These are phyloP conservation scores for Candida parachauliodes DNA, from an alignment of 805 yeast species.

Conservation along the genomic window DNA sequence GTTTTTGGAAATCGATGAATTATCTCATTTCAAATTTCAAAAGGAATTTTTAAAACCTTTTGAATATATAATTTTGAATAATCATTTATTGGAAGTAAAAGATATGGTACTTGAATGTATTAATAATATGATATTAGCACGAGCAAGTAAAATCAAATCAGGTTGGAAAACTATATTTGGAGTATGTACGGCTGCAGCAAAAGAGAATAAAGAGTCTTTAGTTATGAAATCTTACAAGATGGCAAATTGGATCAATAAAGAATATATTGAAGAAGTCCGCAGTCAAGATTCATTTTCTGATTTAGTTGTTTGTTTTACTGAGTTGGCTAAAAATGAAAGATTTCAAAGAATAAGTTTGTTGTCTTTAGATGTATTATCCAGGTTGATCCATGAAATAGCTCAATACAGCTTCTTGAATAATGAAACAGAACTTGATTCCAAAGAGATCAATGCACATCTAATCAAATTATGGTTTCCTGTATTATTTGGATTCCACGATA, in stretches of 20 bases:
- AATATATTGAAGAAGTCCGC: conserved; percentile 59
- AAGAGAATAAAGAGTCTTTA: conserved; percentile 51
- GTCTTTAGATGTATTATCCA: conserved; percentile 70
- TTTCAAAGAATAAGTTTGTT: conserved; percentile 80
- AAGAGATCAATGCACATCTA: conserved; percentile 30
- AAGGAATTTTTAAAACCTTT: conserved; percentile 91
- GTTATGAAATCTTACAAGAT: conserved; percentile 64
- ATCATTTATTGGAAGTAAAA: conserved; percentile 65
- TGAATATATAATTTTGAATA: conserved; percentile 69
- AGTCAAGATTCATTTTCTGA: conserved; percentile 66
- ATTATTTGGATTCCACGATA: conserved; percentile 78
- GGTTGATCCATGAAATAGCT: conserved; percentile 58
- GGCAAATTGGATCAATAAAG: conserved; percentile 57
- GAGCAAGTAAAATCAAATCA: conserved; percentile 71
- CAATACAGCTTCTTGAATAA: conserved; percentile 29
- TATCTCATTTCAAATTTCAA: conserved; percentile 93
- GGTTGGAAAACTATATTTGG: conserved; percentile 94
- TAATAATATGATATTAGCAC: conserved; percentile 76
- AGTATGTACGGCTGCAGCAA: conserved; percentile 72
- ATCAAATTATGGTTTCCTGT: conserved; percentile 80
- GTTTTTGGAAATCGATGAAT: conserved; percentile 88
- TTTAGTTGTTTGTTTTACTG: conserved; percentile 71
- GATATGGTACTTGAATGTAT: conserved; percentile 90
- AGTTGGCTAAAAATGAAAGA: conserved; percentile 76
- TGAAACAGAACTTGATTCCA: conserved; percentile 11